Conservation (phyloP, 768 basidiomycete species). For the Macrocybe gigantea region DNA sequence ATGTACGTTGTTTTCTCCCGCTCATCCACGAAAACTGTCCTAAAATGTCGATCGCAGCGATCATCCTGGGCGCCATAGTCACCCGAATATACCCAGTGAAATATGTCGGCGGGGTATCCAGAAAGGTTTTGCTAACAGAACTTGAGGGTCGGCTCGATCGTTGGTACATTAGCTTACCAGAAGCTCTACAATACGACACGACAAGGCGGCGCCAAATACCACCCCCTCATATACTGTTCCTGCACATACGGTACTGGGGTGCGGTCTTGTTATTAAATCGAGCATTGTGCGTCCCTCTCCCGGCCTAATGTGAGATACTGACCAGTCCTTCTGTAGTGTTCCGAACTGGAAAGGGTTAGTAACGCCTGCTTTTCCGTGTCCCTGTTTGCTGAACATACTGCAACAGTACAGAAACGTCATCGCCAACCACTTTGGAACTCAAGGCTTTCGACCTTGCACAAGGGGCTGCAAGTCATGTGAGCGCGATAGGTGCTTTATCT, state of each 20-base stretch:
- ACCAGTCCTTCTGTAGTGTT: conserved; percentile 38
- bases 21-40: background rate
- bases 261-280: conserved; percentile 70
- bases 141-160: conserved; percentile 67
- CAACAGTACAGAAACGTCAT: conserved; percentile 35
- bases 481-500: conserved; percentile 47
- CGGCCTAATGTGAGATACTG: conserved; percentile 3
- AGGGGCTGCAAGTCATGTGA: conserved; percentile 66
- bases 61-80: conserved; percentile 64
- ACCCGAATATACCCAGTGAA: conserved; percentile 68
- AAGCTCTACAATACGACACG: conserved; percentile 54
- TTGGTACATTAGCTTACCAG: conserved; percentile 68
- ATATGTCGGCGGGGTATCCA: conserved; percentile 34
- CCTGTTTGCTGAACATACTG: conserved; percentile 4
- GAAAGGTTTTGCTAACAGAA: conserved; percentile 42
- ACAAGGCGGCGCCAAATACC: conserved; percentile 47
- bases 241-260: conserved; percentile 75
- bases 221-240: conserved; percentile 58
- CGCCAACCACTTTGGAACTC: conserved; percentile 45
- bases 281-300: conserved; percentile 57
- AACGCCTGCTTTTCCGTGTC: background rate
- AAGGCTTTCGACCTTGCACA: conserved; percentile 76
- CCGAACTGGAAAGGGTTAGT: conserved; percentile 67
- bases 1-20: conserved; percentile 33
- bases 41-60: conserved; percentile 31